phyloP scores from a whole-genome alignment of 306 rosid species.

The Pachyrhizus erosus region DNA sequence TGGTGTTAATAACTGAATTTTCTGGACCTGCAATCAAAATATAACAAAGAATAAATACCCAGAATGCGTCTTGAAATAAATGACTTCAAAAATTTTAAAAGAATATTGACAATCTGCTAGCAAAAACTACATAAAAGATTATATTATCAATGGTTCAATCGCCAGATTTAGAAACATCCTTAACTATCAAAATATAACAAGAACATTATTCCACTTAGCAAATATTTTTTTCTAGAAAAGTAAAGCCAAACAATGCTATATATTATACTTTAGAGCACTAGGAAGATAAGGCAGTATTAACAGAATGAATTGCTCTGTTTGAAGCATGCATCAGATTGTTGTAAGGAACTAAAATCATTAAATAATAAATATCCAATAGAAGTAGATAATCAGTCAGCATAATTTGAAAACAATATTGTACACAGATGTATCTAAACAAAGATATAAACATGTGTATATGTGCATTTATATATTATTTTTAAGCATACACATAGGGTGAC shows the following conservation, averaged over 20 bases:
- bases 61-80: constrained; percentile 6
- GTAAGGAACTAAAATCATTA: neutral
- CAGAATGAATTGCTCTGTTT: neutral
- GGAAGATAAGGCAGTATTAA: neutral
- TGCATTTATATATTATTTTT: neutral
- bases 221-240: neutral
- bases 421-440: no score
- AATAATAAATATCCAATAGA: neutral
- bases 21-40: constrained; percentile 73
- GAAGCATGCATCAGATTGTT: neutral
- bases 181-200: neutral
- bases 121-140: neutral
- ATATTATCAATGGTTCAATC: neutral
- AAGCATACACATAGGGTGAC: neutral
- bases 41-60: constrained; percentile 7
- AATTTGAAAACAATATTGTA: neutral
- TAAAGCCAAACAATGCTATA: neutral
- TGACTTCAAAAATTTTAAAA: neutral
- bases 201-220: neutral
- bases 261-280: neutral
- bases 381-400: neutral
- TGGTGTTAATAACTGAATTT: constrained; percentile 87
- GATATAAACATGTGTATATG: no score
- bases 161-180: neutral
- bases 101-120: neutral